Evolutionary conservation across 495 filamentous ascomycete species (phyloP), one percentile per base, ranked within the genome.

Genomic region (Patellaria atrata): DNA sequence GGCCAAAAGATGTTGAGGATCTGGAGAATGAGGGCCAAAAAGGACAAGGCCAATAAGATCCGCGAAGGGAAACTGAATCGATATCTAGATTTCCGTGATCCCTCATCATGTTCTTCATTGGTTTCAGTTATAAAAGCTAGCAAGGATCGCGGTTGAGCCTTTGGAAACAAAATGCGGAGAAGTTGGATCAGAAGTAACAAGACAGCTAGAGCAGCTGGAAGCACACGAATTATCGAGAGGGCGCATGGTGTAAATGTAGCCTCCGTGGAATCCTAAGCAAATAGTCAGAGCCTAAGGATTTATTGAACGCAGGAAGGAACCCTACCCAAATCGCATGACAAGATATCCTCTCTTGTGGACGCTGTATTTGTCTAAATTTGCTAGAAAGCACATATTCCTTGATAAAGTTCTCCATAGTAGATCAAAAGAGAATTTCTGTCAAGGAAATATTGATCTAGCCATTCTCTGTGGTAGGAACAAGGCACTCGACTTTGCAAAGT

Each of bases 201-300:
- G 26, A 59, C 31, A 28, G 62, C 47, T 20, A 68, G 16, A 13
- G 56, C 35, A 9, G 60, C 61, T 5, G 70, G 67, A 16, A 67
- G 35, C 12, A 53, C 44, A n/a, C 63, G 57, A 15, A 71, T 45
- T 30, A 64, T 60, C 6, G 57, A 58, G 25, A 70, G 46, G 36
- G 58, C 59, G 51, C 66, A 71, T 34, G 50, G 45, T 9, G 61
- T 58, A 27, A 70, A 51, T 30, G 56, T 59, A 22, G 67, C 70
- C 39, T 61, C 58, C 19, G 48, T 44, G 8, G 63, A 53, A 44
- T 73, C 65, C 69, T 73, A 41, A n/a, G n/a, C n/a, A n/a, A n/a
- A n/a, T n/a, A n/a, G n/a, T n/a, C n/a, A n/a, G n/a, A n/a, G n/a
- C n/a, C n/a, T n/a, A n/a, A n/a, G n/a, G n/a, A n/a, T n/a, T n/a